These are phyloP conservation scores for Ceratobasidium sp. DNA, from an alignment of 1,284 basidiomycete species.

Conservation along the genomic window DNA sequence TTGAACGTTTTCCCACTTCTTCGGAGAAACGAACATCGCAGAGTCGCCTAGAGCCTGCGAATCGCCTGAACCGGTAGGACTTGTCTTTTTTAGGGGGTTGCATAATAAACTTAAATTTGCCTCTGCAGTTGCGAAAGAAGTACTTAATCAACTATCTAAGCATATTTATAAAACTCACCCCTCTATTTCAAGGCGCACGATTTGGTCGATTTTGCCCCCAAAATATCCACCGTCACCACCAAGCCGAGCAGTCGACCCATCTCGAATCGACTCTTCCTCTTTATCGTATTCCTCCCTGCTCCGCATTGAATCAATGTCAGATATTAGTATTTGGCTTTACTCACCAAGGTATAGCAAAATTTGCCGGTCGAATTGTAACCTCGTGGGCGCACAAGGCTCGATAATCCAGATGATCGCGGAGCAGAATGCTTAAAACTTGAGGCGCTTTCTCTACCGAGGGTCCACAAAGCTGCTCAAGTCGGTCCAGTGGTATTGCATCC, in stretches of 20 bases:
- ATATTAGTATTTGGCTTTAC: not conserved
- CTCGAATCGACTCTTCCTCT: constrained; percentile 31
- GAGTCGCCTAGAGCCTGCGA: constrained; percentile 43
- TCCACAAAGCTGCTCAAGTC: constrained; percentile 20
- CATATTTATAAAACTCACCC: not conserved
- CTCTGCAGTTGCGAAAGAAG: not conserved
- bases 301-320: not conserved
- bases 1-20: not conserved
- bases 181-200: constrained; percentile 19
- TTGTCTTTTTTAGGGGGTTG: constrained; percentile 32
- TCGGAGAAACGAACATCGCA: constrained; percentile 45
- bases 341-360: constrained; percentile 26
- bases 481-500: constrained; percentile 35
- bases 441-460: constrained; percentile 24
- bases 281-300: constrained; percentile 37
- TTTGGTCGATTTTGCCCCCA: constrained; percentile 38
- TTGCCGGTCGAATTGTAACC: not conserved
- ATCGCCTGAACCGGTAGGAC: constrained; percentile 45
- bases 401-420: not conserved
- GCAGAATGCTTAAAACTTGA: constrained; percentile 14
- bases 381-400: not conserved
- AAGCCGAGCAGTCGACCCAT: constrained; percentile 9
- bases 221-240: constrained; percentile 27
- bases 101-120: constrained; percentile 35
- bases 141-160: not conserved